Conservation (phyloP, 306 rosid species). For the Arachis stenosperma region DNA sequence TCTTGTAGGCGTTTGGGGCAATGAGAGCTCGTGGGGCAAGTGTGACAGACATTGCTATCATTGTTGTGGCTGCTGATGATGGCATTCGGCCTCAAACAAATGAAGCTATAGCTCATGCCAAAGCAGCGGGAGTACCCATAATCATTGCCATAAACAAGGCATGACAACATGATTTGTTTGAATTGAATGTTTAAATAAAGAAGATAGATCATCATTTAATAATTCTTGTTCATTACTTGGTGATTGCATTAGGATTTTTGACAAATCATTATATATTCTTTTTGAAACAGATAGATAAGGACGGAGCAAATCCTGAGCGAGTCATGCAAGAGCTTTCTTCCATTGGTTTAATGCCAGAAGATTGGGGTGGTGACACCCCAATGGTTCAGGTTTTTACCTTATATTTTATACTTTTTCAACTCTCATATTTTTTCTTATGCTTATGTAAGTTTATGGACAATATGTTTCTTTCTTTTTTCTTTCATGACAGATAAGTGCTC, state of each 20-base stretch:
- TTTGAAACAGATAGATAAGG: constrained; percentile 83
- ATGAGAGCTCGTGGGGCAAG: constrained; percentile 99
- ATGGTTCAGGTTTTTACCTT: constrained; percentile 85
- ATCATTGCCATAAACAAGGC: constrained; percentile 94
- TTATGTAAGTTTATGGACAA: constrained; percentile 28
- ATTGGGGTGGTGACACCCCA: constrained; percentile 95
- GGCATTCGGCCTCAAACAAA: constrained; percentile 98
- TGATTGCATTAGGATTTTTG: constrained; percentile 38
- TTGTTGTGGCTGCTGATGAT: constrained; percentile 99
- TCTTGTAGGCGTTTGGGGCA: constrained; percentile 96
- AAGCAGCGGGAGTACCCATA: constrained; percentile 94
- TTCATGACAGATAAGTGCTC: constrained; percentile 84
- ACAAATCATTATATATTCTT: constrained; percentile 19
- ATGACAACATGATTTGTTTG: constrained; percentile 43
- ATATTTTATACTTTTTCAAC: constrained; percentile 36
- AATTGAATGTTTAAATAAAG: constrained; percentile 5
- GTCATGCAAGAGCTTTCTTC: constrained; percentile 98
- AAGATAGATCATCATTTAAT: constrained; percentile 19
- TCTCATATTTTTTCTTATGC: constrained; percentile 34
- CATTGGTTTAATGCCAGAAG: constrained; percentile 95
- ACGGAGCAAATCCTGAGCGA: constrained; percentile 93
- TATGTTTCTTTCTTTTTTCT: constrained; percentile 36
- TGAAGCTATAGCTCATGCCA: constrained; percentile 99
- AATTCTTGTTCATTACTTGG: constrained; percentile 33
- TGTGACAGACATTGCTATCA: constrained; percentile 90